Base-by-base conservation (phyloP, 2,329 filamentous ascomycete species). In the Fusarium verrucosum region DNA sequence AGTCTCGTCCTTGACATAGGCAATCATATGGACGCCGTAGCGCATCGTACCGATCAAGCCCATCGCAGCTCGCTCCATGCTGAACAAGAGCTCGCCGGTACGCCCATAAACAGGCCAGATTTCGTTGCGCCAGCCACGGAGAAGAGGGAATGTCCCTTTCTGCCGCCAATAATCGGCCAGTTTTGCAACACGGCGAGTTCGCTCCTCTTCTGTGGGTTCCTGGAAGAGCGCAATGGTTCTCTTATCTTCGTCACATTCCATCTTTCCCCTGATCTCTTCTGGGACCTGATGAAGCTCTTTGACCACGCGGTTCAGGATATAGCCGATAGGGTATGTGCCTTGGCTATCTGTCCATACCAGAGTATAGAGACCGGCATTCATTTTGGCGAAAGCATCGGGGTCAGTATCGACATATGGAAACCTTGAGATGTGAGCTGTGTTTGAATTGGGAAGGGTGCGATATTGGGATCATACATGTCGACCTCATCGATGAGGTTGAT, bases 21-120 rank as follows among this genome's bases (percentile, higher is more conserved):
- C 91, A 25, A 87, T 91, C 85, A 96, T 87, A 75, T 97, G 91
- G 28, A 93, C 87, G 19, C 92, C 93, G 73, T 93, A 96, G 9
- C 89, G 87, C 67, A 90, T 86, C 3, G 90, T 82, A 2, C 92
- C 93, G 43, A 96, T 88, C 10, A 97, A 79, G 0, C 89, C 86
- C 54, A 86, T 86, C 7, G 90, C 92, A 16, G 85, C 83, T n/a
- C 93, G 84, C 76, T 97, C 93, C 74, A 94, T 86, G 74, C 85
- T 89, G 74, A 92, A 90, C 4, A 94, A 78, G 10, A 92, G 73
- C 61, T 86, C 82, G 30, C 84, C 82, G 28, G 85, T 84, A 14
- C 83, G 85, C 1, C 84, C 86, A 71, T 92, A 95, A 9, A 96
- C 86, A 0, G 92, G 89, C 80, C 92, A 96, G 16, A 87, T 78